Base-by-base conservation (phyloP, 1,284 basidiomycete species). In the Malassezia nana region DNA sequence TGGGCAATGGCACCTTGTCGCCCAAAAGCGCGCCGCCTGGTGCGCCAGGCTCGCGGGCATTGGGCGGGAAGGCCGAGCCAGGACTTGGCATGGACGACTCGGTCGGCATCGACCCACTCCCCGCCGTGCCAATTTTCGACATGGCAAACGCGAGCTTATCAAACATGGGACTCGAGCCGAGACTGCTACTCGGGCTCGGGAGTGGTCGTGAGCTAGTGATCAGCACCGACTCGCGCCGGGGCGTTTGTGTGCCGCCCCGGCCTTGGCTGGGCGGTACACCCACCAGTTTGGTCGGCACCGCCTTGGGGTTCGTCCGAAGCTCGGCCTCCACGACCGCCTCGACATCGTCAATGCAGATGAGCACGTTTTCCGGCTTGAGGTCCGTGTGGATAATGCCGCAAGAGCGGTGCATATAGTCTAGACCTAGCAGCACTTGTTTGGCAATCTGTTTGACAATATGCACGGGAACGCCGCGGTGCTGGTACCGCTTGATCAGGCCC, bases 371-470 rank as follows among this genome's bases (percentile, higher is more conserved):
- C 0, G 92, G 92, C 76, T 98, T 98, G 63, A 98, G 80, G 76
- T 98, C 91, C 40, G 72, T 74, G 54, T 69, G 62, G 52, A 95
- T 92, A 67, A 95, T 87, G 47, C 89, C 87, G 75, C 92, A 98
- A 75, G 87, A 88, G 41, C 86, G 82, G 72, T 98, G 92, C 82
- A 98, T 91, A 78, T 96, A 98, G 74, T 96, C 92, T 52, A 98
- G 79, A 8, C 92, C 92, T 24, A 95, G 82, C 2, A 98, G 78
- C 35, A 96, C 84, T 76, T 96, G 92, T 75, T 95, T 95, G 35
- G 90, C 88, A 69, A 98, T 96, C 76, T 98, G 92, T 72, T 86
- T 87, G 64, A 95, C 90, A 65, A 98, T 81, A 58, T 81, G 84
- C 78, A 90, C 87, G 3, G 94, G 91, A 1, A 98, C 90, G 59